These are phyloP conservation scores for Eucalyptus fibrosa DNA, from an alignment of 345 rosid species.

Conservation along the genomic window DNA sequence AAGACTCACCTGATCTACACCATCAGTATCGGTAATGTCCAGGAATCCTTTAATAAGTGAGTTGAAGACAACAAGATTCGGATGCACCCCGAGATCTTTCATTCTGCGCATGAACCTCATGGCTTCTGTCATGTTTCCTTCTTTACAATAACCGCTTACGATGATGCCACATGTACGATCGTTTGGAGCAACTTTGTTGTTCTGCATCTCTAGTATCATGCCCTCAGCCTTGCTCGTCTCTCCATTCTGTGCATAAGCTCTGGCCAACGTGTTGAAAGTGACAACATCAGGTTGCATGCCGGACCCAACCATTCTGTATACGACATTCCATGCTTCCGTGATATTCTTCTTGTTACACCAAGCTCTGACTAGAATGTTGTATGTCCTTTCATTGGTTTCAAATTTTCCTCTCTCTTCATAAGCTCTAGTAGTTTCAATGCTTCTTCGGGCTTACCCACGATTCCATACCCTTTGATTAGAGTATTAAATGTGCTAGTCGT, in stretches of 20 bases:
- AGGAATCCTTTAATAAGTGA: slow-evolving; percentile 81
- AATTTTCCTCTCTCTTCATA: slow-evolving; percentile 38
- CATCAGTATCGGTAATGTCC: slow-evolving; percentile 36
- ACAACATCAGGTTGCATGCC: slow-evolving; percentile 73
- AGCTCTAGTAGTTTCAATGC: slow-evolving; percentile 47
- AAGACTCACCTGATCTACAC: slow-evolving; percentile 68
- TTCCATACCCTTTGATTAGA: slow-evolving; percentile 83
- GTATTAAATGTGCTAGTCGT: slow-evolving; percentile 77
- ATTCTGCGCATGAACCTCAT: slow-evolving; percentile 58
- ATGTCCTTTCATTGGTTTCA: slow-evolving; percentile 76
- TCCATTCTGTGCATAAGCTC: slow-evolving; percentile 53
- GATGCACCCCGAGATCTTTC: slow-evolving; percentile 79
- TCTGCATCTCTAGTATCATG: slow-evolving; percentile 62
- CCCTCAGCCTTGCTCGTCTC: slow-evolving; percentile 62
- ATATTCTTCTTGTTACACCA: slow-evolving; percentile 68
- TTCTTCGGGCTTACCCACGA: slow-evolving; percentile 61
- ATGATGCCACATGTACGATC: slow-evolving; percentile 81
- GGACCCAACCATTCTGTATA: slow-evolving; percentile 53
- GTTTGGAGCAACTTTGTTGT: slow-evolving; percentile 48
- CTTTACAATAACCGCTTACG: slow-evolving; percentile 71
- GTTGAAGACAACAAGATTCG: slow-evolving; percentile 77
- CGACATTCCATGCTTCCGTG: slow-evolving; percentile 67
- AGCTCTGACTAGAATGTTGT: slow-evolving; percentile 63
- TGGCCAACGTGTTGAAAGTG: slow-evolving; percentile 70
- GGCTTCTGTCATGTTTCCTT: slow-evolving; percentile 72